phyloP scores from a whole-genome alignment of 331 rosid species.

The Pyracantha coccinea region DNA sequence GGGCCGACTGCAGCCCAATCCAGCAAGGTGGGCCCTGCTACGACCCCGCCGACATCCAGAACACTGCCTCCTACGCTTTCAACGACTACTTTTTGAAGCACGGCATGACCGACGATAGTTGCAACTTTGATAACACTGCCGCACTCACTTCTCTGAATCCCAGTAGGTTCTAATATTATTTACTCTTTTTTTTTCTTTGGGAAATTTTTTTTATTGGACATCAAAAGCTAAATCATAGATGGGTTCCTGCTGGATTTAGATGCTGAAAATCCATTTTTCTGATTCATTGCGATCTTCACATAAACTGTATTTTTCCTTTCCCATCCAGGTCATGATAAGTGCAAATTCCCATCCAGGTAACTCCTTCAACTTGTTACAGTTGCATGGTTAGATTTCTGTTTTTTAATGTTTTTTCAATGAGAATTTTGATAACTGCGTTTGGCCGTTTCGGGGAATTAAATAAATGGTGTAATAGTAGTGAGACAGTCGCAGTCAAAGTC shows the following conservation, averaged over 20 bases:
- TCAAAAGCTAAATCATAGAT: background rate
- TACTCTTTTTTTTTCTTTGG: background rate
- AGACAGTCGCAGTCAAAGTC: no score
- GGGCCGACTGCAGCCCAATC: constrained; percentile 70
- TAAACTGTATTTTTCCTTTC: background rate
- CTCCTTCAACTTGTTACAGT: background rate
- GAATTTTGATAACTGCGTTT: background rate
- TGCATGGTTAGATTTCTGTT: no score
- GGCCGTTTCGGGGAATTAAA: background rate
- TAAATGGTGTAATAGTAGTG: background rate
- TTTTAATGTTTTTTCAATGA: background rate
- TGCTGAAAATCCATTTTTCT: background rate
- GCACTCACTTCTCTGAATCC: constrained; percentile 75
- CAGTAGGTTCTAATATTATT: constrained; percentile 32
- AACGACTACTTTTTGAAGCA: constrained; percentile 64
- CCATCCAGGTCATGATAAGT: constrained; percentile 56
- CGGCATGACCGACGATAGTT: constrained; percentile 65
- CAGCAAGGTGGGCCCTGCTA: constrained; percentile 75
- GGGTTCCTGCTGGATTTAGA: background rate
- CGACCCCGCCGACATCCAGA: constrained; percentile 42
- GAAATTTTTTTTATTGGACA: background rate
- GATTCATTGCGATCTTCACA: background rate
- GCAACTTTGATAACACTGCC: constrained; percentile 64
- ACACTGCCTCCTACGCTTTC: constrained; percentile 78
- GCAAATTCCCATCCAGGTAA: constrained; percentile 85